A percentile compares a stretch with the other conserved stretches of the same genome.
These are phyloP conservation scores for Datura wrightii DNA, from an alignment of 257 asterid species.

Conservation along the genomic window DNA sequence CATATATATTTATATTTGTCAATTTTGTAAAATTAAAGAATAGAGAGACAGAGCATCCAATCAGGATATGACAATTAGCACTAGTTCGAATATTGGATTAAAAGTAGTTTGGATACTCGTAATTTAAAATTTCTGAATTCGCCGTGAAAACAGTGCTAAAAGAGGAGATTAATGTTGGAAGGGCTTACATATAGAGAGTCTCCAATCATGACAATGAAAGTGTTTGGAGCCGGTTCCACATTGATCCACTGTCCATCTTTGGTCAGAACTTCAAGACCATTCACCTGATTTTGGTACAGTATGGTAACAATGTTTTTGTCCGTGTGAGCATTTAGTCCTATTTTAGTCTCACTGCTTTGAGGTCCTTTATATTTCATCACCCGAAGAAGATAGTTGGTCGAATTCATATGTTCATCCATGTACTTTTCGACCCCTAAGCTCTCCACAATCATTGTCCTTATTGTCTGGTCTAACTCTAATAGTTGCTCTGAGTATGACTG, in stretches of 20 bases:
- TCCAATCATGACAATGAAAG: conserved; percentile 59
- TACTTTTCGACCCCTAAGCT: conserved; percentile 50
- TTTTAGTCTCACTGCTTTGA: conserved; percentile 36
- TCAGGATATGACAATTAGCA: too few species aligned
- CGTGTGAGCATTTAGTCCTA: conserved; percentile 56
- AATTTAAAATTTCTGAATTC: too few species aligned
- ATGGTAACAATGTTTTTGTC: conserved; percentile 57
- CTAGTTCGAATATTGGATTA: too few species aligned
- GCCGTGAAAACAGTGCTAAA: neutral
- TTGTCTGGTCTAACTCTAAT: conserved; percentile 48
- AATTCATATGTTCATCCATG: conserved; percentile 58
- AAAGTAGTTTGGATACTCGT: too few species aligned
- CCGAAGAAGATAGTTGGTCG: conserved; percentile 52
- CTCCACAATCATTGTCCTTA: conserved; percentile 59
- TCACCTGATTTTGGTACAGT: conserved; percentile 43
- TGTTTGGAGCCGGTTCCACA: conserved; percentile 44
- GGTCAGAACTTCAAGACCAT: conserved; percentile 49
- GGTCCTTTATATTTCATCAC: conserved; percentile 62
- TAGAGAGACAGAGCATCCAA: too few species aligned
- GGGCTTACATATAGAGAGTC: conserved; percentile 51
- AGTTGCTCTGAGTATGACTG: conserved; percentile 42
- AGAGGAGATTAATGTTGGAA: neutral
- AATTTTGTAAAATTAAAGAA: too few species aligned
- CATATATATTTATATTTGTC: too few species aligned
- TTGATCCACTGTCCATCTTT: conserved; percentile 61